Evolutionary conservation across 225 moss, liverwort and hornwort genomes (phyloP), one percentile per base, ranked within the genome.

Genomic region (Sphagnum tenellum): DNA sequence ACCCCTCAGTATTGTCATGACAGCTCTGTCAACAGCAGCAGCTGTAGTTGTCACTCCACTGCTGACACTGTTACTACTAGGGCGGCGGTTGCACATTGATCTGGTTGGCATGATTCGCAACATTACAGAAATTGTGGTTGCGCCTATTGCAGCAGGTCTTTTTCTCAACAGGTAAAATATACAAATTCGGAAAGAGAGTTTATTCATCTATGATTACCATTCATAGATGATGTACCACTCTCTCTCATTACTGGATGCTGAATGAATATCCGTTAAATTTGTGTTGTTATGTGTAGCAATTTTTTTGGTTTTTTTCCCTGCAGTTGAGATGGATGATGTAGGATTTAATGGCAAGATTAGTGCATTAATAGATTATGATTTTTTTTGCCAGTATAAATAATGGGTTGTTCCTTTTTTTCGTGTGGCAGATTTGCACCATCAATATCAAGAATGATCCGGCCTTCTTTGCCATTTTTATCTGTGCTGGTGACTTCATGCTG

Each of bases 1-100:
- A 12, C 95, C 92, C n/a, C 73, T 96, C 3, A 96, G 95, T 49
- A 92, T 96, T 55, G 88, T 96, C 62, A 92, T 92, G 89, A 92
- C 92, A 51, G 88, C 92, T n/a, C 73, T 92, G 46, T 92, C 92
- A 4, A 96, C 89, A 45, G 80, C 84, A 29, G 82, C 88, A 61
- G 95, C 88, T 6, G 95, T 89, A 44, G 73, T 92, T 55, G 89
- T 96, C 46, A 96, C 89, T 4, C 95, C 95, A 29, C 65, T 79
- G 71, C 72, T 96, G 3, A 81, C 92, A 8, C 73, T 83, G 8
- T 72, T 92, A 62, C 71, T 96, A 47, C 70, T 96, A 71, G 89
- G 92, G 48, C 89, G 63, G 55, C 82, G 82, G 55, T 70, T 96
- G 65, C 96, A 89, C 0, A 82, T 96, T 46, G 81, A 96, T 69